phyloP scores from a whole-genome alignment of 2,329 filamentous ascomycete species.

The Paecilomyces sp. region DNA sequence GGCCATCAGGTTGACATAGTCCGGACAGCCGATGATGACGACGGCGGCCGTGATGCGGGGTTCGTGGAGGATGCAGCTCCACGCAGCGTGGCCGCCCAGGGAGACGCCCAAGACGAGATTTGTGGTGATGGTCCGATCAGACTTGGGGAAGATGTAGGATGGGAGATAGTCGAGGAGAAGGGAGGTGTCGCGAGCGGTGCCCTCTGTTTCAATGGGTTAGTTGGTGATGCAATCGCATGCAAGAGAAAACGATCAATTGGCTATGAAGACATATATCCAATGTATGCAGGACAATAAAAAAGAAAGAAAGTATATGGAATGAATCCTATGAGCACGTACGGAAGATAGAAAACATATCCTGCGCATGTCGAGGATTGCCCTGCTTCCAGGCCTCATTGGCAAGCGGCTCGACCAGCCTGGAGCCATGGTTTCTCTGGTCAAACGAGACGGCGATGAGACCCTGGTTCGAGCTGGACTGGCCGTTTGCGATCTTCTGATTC shows the following conservation, averaged over 20 bases:
- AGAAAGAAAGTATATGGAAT: neutral
- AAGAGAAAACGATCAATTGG: neutral
- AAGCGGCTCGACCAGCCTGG: conserved; percentile 56
- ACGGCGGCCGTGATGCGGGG: conserved; percentile 71
- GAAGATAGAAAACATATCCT: conserved; percentile 83
- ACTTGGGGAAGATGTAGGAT: conserved; percentile 61
- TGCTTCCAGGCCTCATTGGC: conserved; percentile 73
- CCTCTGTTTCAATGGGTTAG: conserved; percentile 32
- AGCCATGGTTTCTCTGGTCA: conserved; percentile 90
- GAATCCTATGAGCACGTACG: conserved; percentile 40
- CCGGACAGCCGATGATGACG: conserved; percentile 79
- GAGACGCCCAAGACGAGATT: conserved; percentile 77
- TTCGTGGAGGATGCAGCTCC: conserved; percentile 75
- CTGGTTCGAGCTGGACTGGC: conserved; percentile 20
- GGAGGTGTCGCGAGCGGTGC: conserved; percentile 67
- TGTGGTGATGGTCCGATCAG: conserved; percentile 43
- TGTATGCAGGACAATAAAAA: neutral
- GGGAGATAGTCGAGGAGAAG: conserved; percentile 69
- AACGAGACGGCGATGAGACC: conserved; percentile 77
- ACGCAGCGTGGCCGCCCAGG: conserved; percentile 79
- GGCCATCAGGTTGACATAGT: conserved; percentile 73
- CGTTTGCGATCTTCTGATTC: conserved; percentile 42
- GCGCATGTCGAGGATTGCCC: conserved; percentile 74
- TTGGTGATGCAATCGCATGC: neutral
- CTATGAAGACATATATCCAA: neutral